Percentiles rank a stretch among this genome's conserved stretches.
Conservation (phyloP, 306 rosid genomes). For the Casuarina cunninghamiana region DNA sequence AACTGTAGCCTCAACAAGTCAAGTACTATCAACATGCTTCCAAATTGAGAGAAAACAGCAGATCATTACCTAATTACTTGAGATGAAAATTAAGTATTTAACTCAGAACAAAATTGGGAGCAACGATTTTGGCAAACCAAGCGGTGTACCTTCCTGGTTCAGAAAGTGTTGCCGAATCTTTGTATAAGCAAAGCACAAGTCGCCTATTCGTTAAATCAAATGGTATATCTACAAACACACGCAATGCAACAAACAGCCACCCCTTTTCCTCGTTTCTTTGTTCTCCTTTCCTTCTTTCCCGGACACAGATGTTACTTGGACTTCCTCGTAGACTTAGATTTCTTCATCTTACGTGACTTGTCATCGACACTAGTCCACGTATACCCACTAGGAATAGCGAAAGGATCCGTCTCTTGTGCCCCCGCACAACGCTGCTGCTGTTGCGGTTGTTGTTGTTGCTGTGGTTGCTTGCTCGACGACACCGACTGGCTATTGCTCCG, state of each 20-base stretch:
- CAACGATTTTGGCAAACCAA: conserved; percentile 2
- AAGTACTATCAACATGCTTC: too few species aligned
- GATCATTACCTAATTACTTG: background rate
- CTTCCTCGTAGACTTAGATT: conserved; percentile 67
- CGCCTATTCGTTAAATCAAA: conserved; percentile 14
- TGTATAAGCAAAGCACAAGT: conserved; percentile 14
- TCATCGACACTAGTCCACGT: conserved; percentile 68
- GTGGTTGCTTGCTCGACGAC: conserved; percentile 41
- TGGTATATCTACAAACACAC: conserved; percentile 34
- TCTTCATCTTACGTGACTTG: conserved; percentile 60
- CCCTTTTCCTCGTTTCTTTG: conserved; percentile 11
- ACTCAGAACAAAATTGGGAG: conserved; percentile 29
- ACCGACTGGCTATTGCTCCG: conserved; percentile 54
- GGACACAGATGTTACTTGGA: conserved; percentile 40
- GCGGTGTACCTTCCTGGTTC: conserved; percentile 1
- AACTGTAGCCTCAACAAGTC: too few species aligned
- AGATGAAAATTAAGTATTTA: background rate
- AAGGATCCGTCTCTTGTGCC: conserved; percentile 66
- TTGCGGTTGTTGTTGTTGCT: conserved; percentile 6
- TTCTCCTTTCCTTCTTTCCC: conserved; percentile 5
- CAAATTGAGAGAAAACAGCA: too few species aligned
- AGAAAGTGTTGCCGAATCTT: conserved; percentile 10
- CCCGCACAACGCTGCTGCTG: background rate
- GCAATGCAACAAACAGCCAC: conserved; percentile 9
- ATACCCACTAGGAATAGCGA: conserved; percentile 80